These are phyloP conservation scores for Globisporangium rhizosaccharum DNA, from an alignment of 352 stramenopile genomes.

Conservation along the genomic window DNA sequence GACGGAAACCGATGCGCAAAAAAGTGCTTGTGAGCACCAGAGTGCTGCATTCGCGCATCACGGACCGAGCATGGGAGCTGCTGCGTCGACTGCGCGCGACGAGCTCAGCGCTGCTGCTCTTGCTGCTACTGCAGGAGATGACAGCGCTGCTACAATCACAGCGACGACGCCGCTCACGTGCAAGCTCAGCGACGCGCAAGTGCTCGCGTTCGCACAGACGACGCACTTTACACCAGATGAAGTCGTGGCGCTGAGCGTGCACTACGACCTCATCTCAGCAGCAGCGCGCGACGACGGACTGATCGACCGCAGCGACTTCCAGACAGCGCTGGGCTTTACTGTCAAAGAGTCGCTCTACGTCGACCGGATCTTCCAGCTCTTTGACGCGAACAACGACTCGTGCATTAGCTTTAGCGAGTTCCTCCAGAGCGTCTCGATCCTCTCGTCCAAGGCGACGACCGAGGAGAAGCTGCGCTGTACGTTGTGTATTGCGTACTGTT, in stretches of 20 bases:
- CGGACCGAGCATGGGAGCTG: constrained; percentile 35
- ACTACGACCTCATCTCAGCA: constrained; percentile 68
- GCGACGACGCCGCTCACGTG: constrained; percentile 25
- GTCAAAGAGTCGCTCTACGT: constrained; percentile 81
- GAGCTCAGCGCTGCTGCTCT: constrained; percentile 17
- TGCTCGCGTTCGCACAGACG: constrained; percentile 29
- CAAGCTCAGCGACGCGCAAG: constrained; percentile 48
- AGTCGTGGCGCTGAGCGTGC: constrained; percentile 46
- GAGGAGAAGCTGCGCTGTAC: constrained; percentile 72
- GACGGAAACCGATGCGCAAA: neutral
- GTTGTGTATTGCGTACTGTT: constrained; percentile 2
- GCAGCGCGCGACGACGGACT: constrained; percentile 58
- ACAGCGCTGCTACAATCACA: no score
- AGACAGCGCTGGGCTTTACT: constrained; percentile 68
- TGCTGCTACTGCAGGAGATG: neutral
- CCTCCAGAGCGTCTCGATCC: constrained; percentile 59
- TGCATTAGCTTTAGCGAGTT: constrained; percentile 82
- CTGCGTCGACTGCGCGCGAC: constrained; percentile 57
- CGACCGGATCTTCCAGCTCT: constrained; percentile 77
- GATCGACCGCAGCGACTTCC: constrained; percentile 78
- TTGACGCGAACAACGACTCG: constrained; percentile 72
- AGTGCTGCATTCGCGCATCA: no score
- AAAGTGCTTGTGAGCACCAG: neutral
- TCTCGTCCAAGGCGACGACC: constrained; percentile 60
- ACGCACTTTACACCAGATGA: constrained; percentile 61